Conservation (phyloP, 108 stramenopile genomes). For the Nannochloropsis salina region DNA sequence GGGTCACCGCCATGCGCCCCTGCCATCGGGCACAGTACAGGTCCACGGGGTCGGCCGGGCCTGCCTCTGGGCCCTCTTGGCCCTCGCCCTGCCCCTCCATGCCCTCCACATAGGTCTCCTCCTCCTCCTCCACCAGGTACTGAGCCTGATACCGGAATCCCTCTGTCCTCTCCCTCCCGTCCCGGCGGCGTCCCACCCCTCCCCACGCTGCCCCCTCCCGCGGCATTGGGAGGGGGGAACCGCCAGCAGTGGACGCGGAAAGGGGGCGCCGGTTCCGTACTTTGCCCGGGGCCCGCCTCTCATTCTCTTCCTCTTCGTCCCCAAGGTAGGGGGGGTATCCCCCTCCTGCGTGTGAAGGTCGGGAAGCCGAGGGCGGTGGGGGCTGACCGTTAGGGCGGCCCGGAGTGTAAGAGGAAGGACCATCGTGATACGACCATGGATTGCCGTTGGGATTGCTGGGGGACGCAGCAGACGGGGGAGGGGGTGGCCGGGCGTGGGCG, state of each 20-base stretch:
- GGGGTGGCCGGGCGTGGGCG: background rate
- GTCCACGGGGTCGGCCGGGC: background rate
- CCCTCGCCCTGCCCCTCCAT: background rate
- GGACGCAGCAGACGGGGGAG: background rate
- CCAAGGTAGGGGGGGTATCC: background rate
- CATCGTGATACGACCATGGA: background rate
- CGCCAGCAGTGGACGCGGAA: background rate
- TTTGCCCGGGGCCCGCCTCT: too few relatives aligned
- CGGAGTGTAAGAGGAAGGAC: background rate
- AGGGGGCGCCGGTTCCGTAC: background rate
- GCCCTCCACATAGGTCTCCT: background rate
- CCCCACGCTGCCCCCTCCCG: slow-evolving; percentile 14
- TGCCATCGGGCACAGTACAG: background rate
- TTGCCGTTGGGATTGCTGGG: background rate
- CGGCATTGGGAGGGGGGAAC: background rate
- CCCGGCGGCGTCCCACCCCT: background rate
- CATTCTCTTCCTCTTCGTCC: background rate
- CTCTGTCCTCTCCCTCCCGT: slow-evolving; percentile 23
- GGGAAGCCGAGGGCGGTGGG: background rate
- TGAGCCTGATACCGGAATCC: background rate
- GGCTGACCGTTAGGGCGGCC: background rate
- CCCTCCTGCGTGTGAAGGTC: background rate
- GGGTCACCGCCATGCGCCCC: background rate
- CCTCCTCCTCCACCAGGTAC: slow-evolving; percentile 23
- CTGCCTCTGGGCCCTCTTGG: background rate